Evolutionary conservation across 495 filamentous ascomycete species (phyloP), one percentile per base, ranked within the genome.

Genomic region (Corynascus novoguineensis): DNA sequence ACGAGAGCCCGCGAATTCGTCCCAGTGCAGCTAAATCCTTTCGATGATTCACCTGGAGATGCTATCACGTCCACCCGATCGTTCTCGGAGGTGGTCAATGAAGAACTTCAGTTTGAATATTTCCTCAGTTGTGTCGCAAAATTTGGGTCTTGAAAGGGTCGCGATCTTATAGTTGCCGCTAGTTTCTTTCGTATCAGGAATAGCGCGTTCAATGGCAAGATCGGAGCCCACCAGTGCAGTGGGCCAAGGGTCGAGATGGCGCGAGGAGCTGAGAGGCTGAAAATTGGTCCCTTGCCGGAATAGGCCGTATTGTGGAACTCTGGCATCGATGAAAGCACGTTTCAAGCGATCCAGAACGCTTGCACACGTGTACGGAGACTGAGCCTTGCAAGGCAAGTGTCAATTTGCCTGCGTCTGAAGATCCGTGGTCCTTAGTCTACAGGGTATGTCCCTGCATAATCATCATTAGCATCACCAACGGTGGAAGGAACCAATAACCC

Each of bases 151-250:
- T n/a, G n/a, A n/a, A n/a, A n/a, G n/a, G 21, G 37, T 42, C 9
- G 28, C 27, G 28, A 54, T 44, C 40, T 24, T 42, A 52, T 40
- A 41, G 25, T 29, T 40, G 2, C 34, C 6, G 28, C 27, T 54
- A 54, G 51, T 54, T 54, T 45, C 38, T 44, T 54, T 40, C 38
- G 51, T 12, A 54, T 45, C 38, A 1, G 51, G 51, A 45, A 24
- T 54, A 34, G 21, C 31, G 31, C 11, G 48, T 17, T 21, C 11
- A 21, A 24, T 9, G 47, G 29, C 47, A 29, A 50, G 29, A 35
- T 50, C 47, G 24, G 29, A 50, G 14, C 17, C 47, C 28, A 49
- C 4, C 27, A 11, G 24, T 54, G 51, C 38, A 17, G 4, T 17
- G n/a, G 27, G 28, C 38, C 28, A 45, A 40, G 28, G 38, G 51